Evolutionary conservation across 1,139 yeast genomes (phyloP).

Genomic region (Scheffersomyces lignicola): DNA sequence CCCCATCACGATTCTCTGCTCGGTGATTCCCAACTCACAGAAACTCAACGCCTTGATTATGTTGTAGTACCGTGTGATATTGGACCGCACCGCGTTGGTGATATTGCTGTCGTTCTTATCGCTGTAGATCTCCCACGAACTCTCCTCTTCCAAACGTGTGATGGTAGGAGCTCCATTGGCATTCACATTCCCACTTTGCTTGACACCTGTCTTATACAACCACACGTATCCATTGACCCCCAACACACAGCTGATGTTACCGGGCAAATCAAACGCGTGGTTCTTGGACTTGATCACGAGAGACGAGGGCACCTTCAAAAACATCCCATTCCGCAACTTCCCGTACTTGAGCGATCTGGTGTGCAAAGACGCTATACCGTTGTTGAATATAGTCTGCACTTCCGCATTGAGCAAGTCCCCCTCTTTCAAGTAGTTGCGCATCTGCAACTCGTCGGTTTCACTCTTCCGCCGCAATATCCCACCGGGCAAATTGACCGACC

Average conservation of each 20-base stretch:
- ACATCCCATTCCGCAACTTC: slow-evolving; percentile 87
- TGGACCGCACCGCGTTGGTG: slow-evolving; percentile 58
- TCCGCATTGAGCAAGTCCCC: slow-evolving; percentile 98
- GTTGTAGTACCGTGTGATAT: slow-evolving; percentile 82
- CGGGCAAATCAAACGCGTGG: slow-evolving; percentile 85
- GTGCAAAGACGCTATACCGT: slow-evolving; percentile 92
- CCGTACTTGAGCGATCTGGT: slow-evolving; percentile 96
- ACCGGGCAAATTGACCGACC: slow-evolving; percentile 96
- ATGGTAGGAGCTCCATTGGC: slow-evolving; percentile 52
- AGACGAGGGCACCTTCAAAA: slow-evolving; percentile 77
- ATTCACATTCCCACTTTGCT: slow-evolving; percentile 23
- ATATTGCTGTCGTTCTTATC: slow-evolving; percentile 78
- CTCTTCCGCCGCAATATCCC: slow-evolving; percentile 93
- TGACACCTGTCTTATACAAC: slow-evolving; percentile 69
- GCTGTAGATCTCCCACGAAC: slow-evolving; percentile 93
- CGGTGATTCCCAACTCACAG: slow-evolving; percentile 86
- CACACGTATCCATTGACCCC: slow-evolving; percentile 96
- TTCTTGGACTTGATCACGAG: slow-evolving; percentile 81
- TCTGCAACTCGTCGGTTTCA: slow-evolving; percentile 93
- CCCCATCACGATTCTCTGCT: slow-evolving; percentile 72
- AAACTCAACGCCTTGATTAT: slow-evolving; percentile 77
- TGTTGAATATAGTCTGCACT: slow-evolving; percentile 84
- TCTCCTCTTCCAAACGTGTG: slow-evolving; percentile 88
- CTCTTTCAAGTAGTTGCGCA: slow-evolving; percentile 91
- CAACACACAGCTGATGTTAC: slow-evolving; percentile 82